These are phyloP conservation scores for Porodaedalea pini DNA, from an alignment of 1,284 basidiomycete genomes.

Conservation along the genomic window DNA sequence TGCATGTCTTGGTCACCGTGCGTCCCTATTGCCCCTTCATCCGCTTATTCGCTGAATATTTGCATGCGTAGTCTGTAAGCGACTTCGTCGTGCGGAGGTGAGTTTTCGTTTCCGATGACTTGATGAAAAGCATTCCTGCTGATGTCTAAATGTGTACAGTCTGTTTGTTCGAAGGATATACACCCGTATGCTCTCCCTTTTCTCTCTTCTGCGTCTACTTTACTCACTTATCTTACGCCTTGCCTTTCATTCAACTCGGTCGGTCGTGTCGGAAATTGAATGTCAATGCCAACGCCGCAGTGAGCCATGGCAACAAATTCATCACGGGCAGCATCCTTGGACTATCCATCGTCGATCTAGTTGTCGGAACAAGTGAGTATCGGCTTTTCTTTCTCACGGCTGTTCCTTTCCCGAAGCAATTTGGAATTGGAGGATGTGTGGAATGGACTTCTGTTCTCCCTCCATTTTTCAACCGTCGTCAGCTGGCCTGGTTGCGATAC, in stretches of 20 bases:
- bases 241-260: not conserved
- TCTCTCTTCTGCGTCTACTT: too few relatives aligned
- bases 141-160: slow-evolving; percentile 14
- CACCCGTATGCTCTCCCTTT: slow-evolving; percentile 24
- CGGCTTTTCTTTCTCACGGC: not conserved
- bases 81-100: slow-evolving; percentile 28
- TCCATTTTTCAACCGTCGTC: not conserved
- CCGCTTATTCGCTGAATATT: not conserved
- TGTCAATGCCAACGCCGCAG: slow-evolving; percentile 4
- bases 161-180: slow-evolving; percentile 28
- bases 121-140: not conserved
- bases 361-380: slow-evolving; percentile 27
- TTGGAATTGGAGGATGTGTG: too few relatives aligned
- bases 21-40: not conserved
- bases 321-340: slow-evolving; percentile 23
- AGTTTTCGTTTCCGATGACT: not conserved
- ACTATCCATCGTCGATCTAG: slow-evolving; percentile 25
- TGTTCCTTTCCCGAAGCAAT: too few relatives aligned
- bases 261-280: not conserved
- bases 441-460: not conserved
- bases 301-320: slow-evolving; percentile 22
- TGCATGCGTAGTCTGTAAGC: slow-evolving; percentile 23
- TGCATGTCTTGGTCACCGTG: slow-evolving; percentile 20
- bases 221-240: too few relatives aligned
- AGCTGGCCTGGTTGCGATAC: not conserved